These are phyloP conservation scores for Ustilago bromivora DNA, from an alignment of 1,284 basidiomycete species.

Conservation along the genomic window DNA sequence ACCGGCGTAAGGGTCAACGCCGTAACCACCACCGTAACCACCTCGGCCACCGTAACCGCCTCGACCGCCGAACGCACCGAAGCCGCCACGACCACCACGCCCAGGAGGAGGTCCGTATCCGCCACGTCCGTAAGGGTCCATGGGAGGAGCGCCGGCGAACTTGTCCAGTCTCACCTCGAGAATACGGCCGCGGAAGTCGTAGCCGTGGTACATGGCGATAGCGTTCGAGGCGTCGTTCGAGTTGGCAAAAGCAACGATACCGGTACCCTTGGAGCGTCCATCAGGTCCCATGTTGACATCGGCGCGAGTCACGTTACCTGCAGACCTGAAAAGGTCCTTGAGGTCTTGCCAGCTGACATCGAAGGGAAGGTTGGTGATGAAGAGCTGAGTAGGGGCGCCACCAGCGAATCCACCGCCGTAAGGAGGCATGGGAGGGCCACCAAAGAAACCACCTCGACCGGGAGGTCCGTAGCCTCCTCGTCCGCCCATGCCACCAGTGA, in stretches of 20 bases:
- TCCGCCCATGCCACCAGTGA: slow-evolving; percentile 30
- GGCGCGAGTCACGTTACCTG: slow-evolving; percentile 91
- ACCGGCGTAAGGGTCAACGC: slow-evolving; percentile 68
- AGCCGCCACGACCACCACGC: slow-evolving; percentile 29
- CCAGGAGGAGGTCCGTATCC: slow-evolving; percentile 74
- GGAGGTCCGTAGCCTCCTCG: slow-evolving; percentile 51
- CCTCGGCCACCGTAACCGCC: slow-evolving; percentile 72
- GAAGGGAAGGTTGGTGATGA: slow-evolving; percentile 87
- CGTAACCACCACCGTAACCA: slow-evolving; percentile 66
- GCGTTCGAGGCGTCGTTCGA: slow-evolving; percentile 89
- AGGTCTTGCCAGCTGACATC: slow-evolving; percentile 98
- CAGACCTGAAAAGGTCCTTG: slow-evolving; percentile 94
- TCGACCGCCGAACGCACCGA: slow-evolving; percentile 13
- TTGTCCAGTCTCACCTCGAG: slow-evolving; percentile 75
- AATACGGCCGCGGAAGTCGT: slow-evolving; percentile 58
- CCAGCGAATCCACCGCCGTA: slow-evolving; percentile 42
- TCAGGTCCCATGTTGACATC: slow-evolving; percentile 92
- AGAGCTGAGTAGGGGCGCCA: slow-evolving; percentile 76
- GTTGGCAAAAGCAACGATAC: slow-evolving; percentile 93
- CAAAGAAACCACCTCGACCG: slow-evolving; percentile 56
- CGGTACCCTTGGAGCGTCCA: slow-evolving; percentile 85
- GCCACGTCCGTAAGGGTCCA: slow-evolving; percentile 68
- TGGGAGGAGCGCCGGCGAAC: slow-evolving; percentile 76
- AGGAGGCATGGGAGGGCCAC: slow-evolving; percentile 31
- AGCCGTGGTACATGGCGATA: slow-evolving; percentile 71